Conservation (phyloP, 1,139 yeast genomes). For the Debaryomycetaceae sp. region DNA sequence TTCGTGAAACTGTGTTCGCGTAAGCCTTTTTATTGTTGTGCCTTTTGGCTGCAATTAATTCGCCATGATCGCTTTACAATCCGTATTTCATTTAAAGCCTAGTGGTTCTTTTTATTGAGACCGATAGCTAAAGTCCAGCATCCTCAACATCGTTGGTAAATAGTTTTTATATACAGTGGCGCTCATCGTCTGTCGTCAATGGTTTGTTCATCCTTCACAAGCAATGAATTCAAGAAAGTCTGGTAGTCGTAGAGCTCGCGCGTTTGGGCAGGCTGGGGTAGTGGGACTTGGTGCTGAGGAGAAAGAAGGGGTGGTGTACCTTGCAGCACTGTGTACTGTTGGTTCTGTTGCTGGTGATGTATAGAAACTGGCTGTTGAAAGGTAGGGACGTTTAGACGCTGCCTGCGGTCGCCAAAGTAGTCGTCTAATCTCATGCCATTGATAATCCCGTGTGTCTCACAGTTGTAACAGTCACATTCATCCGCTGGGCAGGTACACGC, state of each 20-base stretch:
- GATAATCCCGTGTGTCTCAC: slow-evolving; percentile 52
- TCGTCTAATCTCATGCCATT: slow-evolving; percentile 48
- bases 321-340: too few species aligned
- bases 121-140: too few species aligned
- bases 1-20: too few species aligned
- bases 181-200: too few species aligned
- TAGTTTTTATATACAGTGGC: too few species aligned
- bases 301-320: too few species aligned
- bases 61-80: too few species aligned
- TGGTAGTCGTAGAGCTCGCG: slow-evolving; percentile 4
- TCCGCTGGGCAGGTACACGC: slow-evolving; percentile 43
- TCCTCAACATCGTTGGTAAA: too few species aligned
- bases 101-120: too few species aligned
- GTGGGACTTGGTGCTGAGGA: background rate
- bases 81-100: too few species aligned
- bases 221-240: background rate
- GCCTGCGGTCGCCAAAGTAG: slow-evolving; percentile 12
- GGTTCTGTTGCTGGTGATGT: slow-evolving; percentile 1
- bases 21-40: too few species aligned
- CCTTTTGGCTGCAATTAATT: too few species aligned
- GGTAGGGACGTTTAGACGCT: background rate
- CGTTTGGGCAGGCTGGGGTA: background rate
- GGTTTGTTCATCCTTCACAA: background rate
- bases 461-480: slow-evolving; percentile 48
- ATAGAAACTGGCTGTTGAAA: background rate